Evolutionary conservation across 202 grass and related monocot species (phyloP), one percentile per base, ranked within the genome.

Genomic region (Digitaria exilis): DNA sequence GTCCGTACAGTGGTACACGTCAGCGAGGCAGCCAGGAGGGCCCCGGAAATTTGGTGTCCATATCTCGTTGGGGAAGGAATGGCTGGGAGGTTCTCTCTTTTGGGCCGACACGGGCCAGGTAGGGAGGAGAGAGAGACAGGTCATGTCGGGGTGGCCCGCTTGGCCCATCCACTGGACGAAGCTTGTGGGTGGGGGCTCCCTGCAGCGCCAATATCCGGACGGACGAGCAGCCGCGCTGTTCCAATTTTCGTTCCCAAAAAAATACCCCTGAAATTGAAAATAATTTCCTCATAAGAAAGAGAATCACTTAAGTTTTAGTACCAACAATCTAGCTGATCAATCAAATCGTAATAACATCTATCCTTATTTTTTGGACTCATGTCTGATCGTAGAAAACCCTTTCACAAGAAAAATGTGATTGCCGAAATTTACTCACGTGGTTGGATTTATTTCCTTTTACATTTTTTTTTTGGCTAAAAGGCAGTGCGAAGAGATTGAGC

Each of bases 61-160:
- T n/a, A n/a, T n/a, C n/a, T n/a, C n/a, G n/a, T n/a, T n/a, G n/a
- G n/a, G n/a, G n/a, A n/a, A n/a, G 41, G 15, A 45, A 52, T 24
- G 26, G 28, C 7, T 9, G 8, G 7, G 57, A 65, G 46, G 9
- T 15, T 35, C 46, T 31, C 80, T 18, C 34, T 39, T 84, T 29
- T 84, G 58, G 86, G 75, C 43, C 32, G 28, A 52, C 64, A 82
- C 67, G 78, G 78, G 71, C 80, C 66, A 66, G 6, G 21, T 26
- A 8, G n/a, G n/a, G n/a, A n/a, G n/a, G n/a, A n/a, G n/a, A n/a
- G 29, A 1, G 52, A 5, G 32, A 72, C 58, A 54, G 11, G 52
- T 70, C 77, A 62, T 63, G 26, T 79, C 71, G 34, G 5, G 35
- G 8, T 71, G 26, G 76, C 75, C 86, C 80, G 35, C 50, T 59